Percentiles rank a stretch among this genome's conserved stretches.
phyloP scores from a whole-genome alignment of 2,329 filamentous ascomycete species.

The Coniochaeta ligniaria region DNA sequence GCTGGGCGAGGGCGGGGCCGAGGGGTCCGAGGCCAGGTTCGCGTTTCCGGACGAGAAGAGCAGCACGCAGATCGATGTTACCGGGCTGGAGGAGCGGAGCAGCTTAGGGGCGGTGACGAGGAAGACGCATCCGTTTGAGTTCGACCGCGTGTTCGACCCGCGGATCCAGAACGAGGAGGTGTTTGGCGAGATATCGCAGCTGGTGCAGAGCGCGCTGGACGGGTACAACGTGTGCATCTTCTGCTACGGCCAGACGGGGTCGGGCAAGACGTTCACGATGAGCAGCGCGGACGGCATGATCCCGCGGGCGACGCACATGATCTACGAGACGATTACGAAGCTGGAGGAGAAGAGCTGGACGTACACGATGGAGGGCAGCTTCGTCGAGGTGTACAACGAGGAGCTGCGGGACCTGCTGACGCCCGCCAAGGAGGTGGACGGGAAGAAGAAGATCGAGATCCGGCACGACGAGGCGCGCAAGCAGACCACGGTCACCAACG shows the following conservation, averaged over 20 bases:
- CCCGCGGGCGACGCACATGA: constrained; percentile 83
- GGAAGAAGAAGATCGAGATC: constrained; percentile 82
- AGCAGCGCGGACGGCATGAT: constrained; percentile 90
- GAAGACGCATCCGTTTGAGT: constrained; percentile 79
- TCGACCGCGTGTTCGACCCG: constrained; percentile 87
- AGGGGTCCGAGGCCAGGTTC: constrained; percentile 65
- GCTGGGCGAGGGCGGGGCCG: constrained; percentile 49
- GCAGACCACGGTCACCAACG: constrained; percentile 75
- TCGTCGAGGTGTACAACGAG: constrained; percentile 98
- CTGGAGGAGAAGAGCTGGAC: constrained; percentile 88
- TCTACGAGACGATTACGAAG: constrained; percentile 79
- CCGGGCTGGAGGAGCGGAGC: constrained; percentile 76
- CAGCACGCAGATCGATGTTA: constrained; percentile 77
- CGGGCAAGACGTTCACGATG: constrained; percentile 97
- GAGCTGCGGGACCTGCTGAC: constrained; percentile 83
- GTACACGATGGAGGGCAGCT: constrained; percentile 90
- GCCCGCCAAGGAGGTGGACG: constrained; percentile 55
- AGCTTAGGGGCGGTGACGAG: constrained; percentile 69
- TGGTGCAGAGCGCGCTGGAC: constrained; percentile 92
- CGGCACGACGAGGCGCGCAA: constrained; percentile 77
- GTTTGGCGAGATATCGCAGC: constrained; percentile 92
- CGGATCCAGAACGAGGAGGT: constrained; percentile 73
- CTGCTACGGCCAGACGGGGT: constrained; percentile 95
- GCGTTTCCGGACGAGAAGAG: constrained; percentile 78
- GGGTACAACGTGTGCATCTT: constrained; percentile 99